Percentiles rank a stretch among this genome's conserved stretches.
phyloP scores from a whole-genome alignment of 1,139 yeast species.

The Hemisphaericaspora xylanilytica region DNA sequence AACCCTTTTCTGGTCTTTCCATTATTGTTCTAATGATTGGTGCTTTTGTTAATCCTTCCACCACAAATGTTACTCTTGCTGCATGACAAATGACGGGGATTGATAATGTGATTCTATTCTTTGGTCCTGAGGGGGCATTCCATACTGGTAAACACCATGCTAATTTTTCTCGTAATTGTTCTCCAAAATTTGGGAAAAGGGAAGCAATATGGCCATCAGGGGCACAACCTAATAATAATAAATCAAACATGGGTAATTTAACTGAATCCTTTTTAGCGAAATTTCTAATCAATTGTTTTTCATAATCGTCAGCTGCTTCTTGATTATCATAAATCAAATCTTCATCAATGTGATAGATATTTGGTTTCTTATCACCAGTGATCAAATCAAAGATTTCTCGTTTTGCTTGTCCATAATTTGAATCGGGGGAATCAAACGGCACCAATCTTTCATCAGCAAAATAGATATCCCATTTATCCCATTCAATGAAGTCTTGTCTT shows the following conservation, averaged over 20 bases:
- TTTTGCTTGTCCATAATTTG: constrained; percentile 88
- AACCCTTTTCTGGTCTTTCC: constrained; percentile 96
- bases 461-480: constrained; percentile 96
- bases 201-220: constrained; percentile 99
- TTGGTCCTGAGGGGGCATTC: constrained; percentile 89
- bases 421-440: constrained; percentile 77
- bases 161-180: constrained; percentile 79
- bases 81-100: constrained; percentile 96
- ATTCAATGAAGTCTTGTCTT: constrained; percentile 67
- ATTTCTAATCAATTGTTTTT: constrained; percentile 76
- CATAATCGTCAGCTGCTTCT: constrained; percentile 93
- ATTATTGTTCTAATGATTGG: constrained; percentile 88
- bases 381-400: constrained; percentile 75
- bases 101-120: constrained; percentile 83
- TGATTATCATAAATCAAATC: constrained; percentile 76
- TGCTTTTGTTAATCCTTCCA: constrained; percentile 94
- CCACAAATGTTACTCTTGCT: constrained; percentile 88
- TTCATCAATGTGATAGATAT: constrained; percentile 81
- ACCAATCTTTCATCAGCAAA: constrained; percentile 97
- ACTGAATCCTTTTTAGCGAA: constrained; percentile 98
- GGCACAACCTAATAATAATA: constrained; percentile 90
- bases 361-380: constrained; percentile 54
- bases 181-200: constrained; percentile 84
- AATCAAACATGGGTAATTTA: constrained; percentile 90
- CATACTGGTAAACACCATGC: constrained; percentile 97